Percentiles rank a stretch among this genome's conserved stretches.
These are phyloP conservation scores for Tympanopsis confertula DNA, from an alignment of 2,329 filamentous ascomycete genomes.

Conservation along the genomic window DNA sequence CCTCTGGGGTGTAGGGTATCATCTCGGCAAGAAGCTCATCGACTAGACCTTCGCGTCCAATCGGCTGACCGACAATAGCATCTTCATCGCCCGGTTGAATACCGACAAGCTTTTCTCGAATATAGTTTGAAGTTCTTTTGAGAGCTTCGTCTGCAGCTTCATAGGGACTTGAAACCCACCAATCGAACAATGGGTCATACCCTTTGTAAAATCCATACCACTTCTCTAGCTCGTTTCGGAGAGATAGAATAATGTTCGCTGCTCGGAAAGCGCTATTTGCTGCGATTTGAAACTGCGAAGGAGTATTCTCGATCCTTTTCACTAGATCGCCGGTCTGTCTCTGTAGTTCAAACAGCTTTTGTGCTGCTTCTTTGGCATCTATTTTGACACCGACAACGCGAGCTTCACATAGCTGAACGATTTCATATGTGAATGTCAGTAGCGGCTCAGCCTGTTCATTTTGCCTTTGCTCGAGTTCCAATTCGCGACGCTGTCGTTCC, in stretches of 20 bases:
- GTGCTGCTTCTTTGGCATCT: slow-evolving; percentile 27
- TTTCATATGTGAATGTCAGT: slow-evolving; percentile 27
- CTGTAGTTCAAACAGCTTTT: slow-evolving; percentile 22
- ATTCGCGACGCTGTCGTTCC: slow-evolving; percentile 11
- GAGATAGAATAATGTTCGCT: slow-evolving; percentile 23
- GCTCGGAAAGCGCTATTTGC: slow-evolving; percentile 34
- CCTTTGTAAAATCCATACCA: slow-evolving; percentile 36
- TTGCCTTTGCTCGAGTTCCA: slow-evolving; percentile 24
- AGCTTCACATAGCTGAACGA: slow-evolving; percentile 32
- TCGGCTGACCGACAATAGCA: slow-evolving; percentile 43
- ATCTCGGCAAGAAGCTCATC: slow-evolving; percentile 41
- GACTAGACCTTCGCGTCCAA: slow-evolving; percentile 36
- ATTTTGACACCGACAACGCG: slow-evolving; percentile 31
- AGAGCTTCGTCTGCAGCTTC: slow-evolving; percentile 22
- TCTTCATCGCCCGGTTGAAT: slow-evolving; percentile 28
- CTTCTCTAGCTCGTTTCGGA: slow-evolving; percentile 30
- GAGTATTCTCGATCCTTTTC: slow-evolving; percentile 18
- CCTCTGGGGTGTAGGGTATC: slow-evolving; percentile 45
- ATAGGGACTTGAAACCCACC: slow-evolving; percentile 39
- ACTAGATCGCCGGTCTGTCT: slow-evolving; percentile 18
- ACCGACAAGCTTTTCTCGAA: slow-evolving; percentile 31
- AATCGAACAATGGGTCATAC: slow-evolving; percentile 44
- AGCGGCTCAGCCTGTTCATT: slow-evolving; percentile 24
- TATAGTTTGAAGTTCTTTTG: slow-evolving; percentile 17
- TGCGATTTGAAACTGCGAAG: slow-evolving; percentile 14